These are phyloP conservation scores for Fusarium pininemorale DNA, from an alignment of 2,329 filamentous ascomycete species.

Conservation along the genomic window DNA sequence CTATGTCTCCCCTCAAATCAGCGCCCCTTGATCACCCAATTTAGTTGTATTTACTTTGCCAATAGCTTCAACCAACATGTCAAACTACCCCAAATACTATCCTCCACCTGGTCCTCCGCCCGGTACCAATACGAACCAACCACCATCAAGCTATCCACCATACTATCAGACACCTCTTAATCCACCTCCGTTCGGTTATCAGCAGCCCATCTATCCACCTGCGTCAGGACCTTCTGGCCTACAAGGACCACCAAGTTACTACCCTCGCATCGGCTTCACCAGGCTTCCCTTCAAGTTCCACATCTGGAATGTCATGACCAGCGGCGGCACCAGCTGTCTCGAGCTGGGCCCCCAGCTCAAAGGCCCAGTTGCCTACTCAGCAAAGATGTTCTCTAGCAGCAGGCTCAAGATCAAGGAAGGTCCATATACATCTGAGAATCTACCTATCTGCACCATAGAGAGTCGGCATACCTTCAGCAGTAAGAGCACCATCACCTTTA, in stretches of 20 bases:
- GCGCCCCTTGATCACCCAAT: no score
- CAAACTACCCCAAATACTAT: not conserved
- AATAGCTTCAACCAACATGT: not conserved
- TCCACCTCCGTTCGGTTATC: fast-evolving
- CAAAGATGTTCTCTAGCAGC: conserved; percentile 5
- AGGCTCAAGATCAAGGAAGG: not conserved
- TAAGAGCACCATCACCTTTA: not conserved
- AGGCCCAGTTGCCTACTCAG: not conserved
- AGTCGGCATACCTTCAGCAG: not conserved
- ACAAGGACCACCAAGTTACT: not conserved
- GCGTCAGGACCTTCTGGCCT: not conserved
- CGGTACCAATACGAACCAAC: not conserved
- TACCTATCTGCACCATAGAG: not conserved
- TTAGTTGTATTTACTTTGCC: fast-evolving
- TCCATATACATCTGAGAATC: not conserved
- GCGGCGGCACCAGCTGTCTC: not conserved
- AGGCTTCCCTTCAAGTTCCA: not conserved
- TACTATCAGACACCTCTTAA: not conserved
- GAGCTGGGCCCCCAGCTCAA: not conserved
- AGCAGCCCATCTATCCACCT: not conserved
- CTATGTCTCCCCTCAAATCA: fast-evolving
- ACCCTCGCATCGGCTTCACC: not conserved
- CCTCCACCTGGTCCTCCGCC: not conserved
- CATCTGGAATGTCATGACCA: not conserved
- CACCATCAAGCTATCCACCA: fast-evolving